A percentile compares a stretch with the other conserved stretches of the same genome.
Conservation (phyloP, 2,329 filamentous ascomycete genomes). For the Phialophora verrucosa region DNA sequence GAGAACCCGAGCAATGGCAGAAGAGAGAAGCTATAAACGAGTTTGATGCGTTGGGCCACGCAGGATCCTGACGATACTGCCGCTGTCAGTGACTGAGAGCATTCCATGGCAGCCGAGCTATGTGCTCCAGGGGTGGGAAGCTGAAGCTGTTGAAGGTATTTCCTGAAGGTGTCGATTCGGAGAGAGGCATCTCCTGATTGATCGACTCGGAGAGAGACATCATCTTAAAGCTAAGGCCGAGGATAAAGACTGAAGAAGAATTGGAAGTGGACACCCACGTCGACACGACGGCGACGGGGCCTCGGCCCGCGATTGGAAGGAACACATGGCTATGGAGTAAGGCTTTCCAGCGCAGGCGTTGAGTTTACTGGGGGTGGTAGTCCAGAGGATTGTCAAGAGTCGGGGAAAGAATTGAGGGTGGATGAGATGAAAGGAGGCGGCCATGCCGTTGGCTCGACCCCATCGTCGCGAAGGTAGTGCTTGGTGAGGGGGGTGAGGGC, state of each 20-base stretch:
- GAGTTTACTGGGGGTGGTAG: background rate
- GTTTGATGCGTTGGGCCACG: background rate
- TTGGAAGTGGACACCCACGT: background rate
- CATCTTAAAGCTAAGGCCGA: background rate
- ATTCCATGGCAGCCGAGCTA: background rate
- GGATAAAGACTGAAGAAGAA: background rate
- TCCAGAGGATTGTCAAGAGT: background rate
- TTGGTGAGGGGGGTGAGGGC: background rate
- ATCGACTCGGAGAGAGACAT: background rate
- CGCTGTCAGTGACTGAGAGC: background rate
- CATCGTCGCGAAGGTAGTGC: background rate
- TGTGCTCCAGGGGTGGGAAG: background rate
- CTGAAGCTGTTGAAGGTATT: background rate
- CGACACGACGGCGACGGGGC: background rate
- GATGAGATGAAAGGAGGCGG: background rate
- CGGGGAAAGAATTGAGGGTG: background rate
- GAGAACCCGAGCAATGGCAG: background rate
- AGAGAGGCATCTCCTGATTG: too few relatives aligned
- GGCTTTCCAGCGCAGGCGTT: background rate
- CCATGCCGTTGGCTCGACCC: background rate
- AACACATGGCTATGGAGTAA: background rate
- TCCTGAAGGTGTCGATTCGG: background rate
- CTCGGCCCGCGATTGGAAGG: background rate
- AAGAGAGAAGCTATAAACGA: background rate
- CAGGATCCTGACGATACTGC: background rate